Conservation (phyloP, 1,284 basidiomycete species). For the Ceratobasidium papillatum region DNA sequence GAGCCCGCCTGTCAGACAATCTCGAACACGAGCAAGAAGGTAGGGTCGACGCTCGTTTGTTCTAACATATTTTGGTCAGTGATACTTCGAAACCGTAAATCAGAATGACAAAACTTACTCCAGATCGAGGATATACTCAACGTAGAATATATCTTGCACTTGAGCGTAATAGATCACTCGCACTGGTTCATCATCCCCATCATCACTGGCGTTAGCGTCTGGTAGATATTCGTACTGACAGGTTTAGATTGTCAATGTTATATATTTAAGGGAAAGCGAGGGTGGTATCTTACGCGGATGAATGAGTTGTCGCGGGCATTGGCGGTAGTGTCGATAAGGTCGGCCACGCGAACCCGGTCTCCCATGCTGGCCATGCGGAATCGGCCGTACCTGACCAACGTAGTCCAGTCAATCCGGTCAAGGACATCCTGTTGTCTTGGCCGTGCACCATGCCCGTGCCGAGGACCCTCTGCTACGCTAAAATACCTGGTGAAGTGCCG, state of each 20-base stretch:
- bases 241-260: too few relatives aligned
- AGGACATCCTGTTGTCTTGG: background rate
- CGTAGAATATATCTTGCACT: background rate
- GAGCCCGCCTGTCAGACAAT: slow-evolving; percentile 4
- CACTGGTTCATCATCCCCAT: background rate
- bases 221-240: background rate
- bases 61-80: background rate
- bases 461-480: background rate
- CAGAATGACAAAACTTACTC: background rate
- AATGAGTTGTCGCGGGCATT: slow-evolving; percentile 25
- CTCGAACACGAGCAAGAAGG: slow-evolving; percentile 10
- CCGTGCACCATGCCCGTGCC: background rate
- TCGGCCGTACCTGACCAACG: slow-evolving; percentile 18
- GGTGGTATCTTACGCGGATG: slow-evolving; percentile 17
- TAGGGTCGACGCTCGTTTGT: background rate
- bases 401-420: background rate
- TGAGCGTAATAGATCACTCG: background rate
- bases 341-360: slow-evolving; percentile 17
- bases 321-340: slow-evolving; percentile 40
- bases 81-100: background rate
- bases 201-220: background rate
- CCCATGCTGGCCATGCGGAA: slow-evolving; percentile 16
- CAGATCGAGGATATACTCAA: background rate
- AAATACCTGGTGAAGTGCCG: slow-evolving; percentile 13
- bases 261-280: too few relatives aligned